phyloP scores from a whole-genome alignment of 1,284 basidiomycete genomes.

The Pseudozyma pruni region DNA sequence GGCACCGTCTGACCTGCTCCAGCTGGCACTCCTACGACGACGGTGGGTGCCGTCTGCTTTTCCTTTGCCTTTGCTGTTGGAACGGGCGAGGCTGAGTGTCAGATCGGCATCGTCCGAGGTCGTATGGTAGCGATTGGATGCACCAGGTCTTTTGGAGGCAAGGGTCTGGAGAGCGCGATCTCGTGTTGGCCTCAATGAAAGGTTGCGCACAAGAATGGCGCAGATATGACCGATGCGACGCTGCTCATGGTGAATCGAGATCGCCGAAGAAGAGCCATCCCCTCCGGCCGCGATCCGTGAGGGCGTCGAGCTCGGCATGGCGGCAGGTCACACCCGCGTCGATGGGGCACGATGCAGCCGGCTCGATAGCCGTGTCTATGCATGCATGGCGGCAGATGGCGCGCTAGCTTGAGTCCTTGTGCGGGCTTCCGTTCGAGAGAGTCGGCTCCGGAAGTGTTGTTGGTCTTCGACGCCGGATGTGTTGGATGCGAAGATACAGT shows the following conservation, averaged over 20 bases:
- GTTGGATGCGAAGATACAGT: slow-evolving; percentile 16
- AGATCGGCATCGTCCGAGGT: slow-evolving; percentile 46
- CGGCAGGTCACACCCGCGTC: background rate
- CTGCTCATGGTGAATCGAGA: slow-evolving; percentile 21
- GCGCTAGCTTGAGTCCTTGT: too few relatives aligned
- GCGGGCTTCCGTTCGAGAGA: background rate
- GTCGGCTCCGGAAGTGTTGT: too few relatives aligned
- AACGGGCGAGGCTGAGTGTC: slow-evolving; percentile 30
- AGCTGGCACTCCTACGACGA: slow-evolving; percentile 30
- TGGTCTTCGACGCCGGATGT: background rate
- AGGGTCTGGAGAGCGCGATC: slow-evolving; percentile 43
- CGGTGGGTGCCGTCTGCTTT: slow-evolving; percentile 8
- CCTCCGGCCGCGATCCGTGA: background rate
- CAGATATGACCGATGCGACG: slow-evolving; percentile 37
- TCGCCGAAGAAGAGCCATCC: background rate
- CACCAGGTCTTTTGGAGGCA: slow-evolving; percentile 27
- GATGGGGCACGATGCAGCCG: background rate
- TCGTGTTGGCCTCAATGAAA: slow-evolving; percentile 37
- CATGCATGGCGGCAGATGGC: background rate
- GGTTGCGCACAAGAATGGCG: slow-evolving; percentile 40
- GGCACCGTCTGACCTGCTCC: slow-evolving; percentile 5
- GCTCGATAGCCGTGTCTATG: background rate
- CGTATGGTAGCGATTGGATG: slow-evolving; percentile 30
- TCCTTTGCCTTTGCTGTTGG: slow-evolving; percentile 36
- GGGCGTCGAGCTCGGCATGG: slow-evolving; percentile 11